Percentiles rank a stretch among this genome's conserved stretches.
phyloP scores from a whole-genome alignment of 352 stramenopile genomes.

The Vaucheria bursata region DNA sequence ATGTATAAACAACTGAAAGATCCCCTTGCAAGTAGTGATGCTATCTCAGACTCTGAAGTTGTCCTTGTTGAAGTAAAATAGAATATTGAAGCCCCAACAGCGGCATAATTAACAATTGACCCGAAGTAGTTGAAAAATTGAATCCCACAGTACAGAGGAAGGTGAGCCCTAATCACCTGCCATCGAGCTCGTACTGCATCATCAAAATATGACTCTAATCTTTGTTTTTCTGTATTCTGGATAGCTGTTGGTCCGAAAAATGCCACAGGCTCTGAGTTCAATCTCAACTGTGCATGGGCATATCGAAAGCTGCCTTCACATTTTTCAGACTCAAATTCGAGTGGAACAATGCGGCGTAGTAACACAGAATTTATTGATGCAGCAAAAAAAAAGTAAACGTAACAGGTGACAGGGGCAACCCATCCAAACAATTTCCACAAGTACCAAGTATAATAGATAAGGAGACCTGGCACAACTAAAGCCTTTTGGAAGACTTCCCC shows the following conservation, averaged over 20 bases:
- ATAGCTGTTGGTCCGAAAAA: constrained; percentile 28
- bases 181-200: constrained; percentile 24
- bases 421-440: constrained; percentile 39
- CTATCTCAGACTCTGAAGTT: constrained; percentile 24
- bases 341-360: not conserved
- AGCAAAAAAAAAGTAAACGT: constrained; percentile 38
- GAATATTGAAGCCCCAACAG: constrained; percentile 31
- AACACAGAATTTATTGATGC: constrained; percentile 15
- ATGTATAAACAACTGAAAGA: constrained; percentile 47
- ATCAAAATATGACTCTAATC: constrained; percentile 25
- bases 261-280: constrained; percentile 30
- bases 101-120: constrained; percentile 46
- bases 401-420: constrained; percentile 33
- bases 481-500: constrained; percentile 22
- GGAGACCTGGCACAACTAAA: constrained; percentile 34
- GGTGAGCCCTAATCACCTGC: constrained; percentile 24
- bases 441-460: constrained; percentile 45
- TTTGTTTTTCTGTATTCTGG: constrained; percentile 23
- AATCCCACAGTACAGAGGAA: constrained; percentile 27
- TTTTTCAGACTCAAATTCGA: constrained; percentile 8
- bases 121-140: constrained; percentile 46
- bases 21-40: constrained; percentile 25
- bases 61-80: constrained; percentile 30
- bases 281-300: constrained; percentile 36
- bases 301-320: constrained; percentile 40